A percentile compares a stretch with the other conserved stretches of the same genome.
These are phyloP conservation scores for Rutstroemia sp. DNA, from an alignment of 2,329 filamentous ascomycete species.

Conservation along the genomic window DNA sequence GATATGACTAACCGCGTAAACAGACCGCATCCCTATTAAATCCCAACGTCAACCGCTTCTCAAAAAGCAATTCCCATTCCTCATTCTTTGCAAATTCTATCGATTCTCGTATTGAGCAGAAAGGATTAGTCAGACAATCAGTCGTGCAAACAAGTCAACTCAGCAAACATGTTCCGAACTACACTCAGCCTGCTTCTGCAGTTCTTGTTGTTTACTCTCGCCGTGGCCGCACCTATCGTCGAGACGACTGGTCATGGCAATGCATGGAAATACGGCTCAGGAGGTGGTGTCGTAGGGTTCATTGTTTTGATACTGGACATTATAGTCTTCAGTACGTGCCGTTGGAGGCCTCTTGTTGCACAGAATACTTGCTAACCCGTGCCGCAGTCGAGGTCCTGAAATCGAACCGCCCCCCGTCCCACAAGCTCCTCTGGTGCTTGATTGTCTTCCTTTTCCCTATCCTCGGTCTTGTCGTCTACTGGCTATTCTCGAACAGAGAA, in stretches of 20 bases:
- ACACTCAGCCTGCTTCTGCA: constrained; percentile 40
- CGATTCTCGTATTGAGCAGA: too few species aligned
- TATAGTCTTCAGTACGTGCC: constrained; percentile 50
- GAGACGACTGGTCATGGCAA: constrained; percentile 33
- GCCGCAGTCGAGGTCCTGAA: constrained; percentile 55
- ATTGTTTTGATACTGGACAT: constrained; percentile 55
- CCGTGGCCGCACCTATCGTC: constrained; percentile 34
- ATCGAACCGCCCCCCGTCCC: constrained; percentile 48
- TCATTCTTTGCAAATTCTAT: too few species aligned
- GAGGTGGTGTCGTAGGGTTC: constrained; percentile 54
- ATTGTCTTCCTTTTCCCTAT: constrained; percentile 59
- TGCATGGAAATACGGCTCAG: constrained; percentile 51
- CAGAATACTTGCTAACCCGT: not conserved
- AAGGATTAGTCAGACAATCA: not conserved
- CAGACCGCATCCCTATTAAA: too few species aligned
- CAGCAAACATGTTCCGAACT: constrained; percentile 11
- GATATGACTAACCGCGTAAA: too few species aligned
- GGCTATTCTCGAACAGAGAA: constrained; percentile 54
- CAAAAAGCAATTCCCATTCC: too few species aligned
- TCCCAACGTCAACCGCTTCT: too few species aligned
- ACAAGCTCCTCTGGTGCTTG: constrained; percentile 56
- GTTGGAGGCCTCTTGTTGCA: not conserved
- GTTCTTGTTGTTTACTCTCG: constrained; percentile 42
- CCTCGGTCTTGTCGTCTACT: constrained; percentile 55
- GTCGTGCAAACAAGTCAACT: not conserved